These are phyloP conservation scores for Stagonosporopsis chrysanthemi DNA, from an alignment of 2,329 filamentous ascomycete species.

Conservation along the genomic window DNA sequence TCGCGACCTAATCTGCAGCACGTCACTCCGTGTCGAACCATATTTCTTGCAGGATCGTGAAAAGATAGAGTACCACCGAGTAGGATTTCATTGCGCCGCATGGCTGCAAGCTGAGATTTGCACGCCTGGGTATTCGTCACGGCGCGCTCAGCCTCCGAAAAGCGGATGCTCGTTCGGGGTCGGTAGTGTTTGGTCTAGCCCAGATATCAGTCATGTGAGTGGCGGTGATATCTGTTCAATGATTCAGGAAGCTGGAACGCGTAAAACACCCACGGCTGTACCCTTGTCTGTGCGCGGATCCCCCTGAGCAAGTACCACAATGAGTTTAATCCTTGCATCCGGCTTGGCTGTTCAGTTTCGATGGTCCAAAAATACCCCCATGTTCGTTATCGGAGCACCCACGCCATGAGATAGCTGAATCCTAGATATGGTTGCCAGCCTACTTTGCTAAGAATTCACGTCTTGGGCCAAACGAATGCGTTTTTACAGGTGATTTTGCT, in stretches of 20 bases:
- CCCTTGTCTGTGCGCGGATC: background rate
- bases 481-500: background rate
- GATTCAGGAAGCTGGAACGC: conserved; percentile 1
- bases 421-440: background rate
- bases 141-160: background rate
- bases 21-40: background rate
- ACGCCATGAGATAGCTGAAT: too few relatives aligned
- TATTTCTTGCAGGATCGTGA: background rate
- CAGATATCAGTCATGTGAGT: background rate
- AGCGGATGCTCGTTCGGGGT: background rate
- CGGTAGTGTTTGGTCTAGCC: background rate
- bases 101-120: background rate
- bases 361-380: too few relatives aligned
- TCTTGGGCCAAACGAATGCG: background rate
- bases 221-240: background rate
- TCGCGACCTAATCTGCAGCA: background rate
- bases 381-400: too few relatives aligned
- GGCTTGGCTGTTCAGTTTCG: background rate
- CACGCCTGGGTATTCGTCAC: background rate
- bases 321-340: background rate
- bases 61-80: background rate
- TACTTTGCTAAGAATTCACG: too few relatives aligned
- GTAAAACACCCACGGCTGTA: conserved; percentile 1
- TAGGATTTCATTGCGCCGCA: background rate
- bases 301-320: conserved; percentile 2